Evolutionary conservation across 352 stramenopile genomes (phyloP).

Genomic region (Phytopythium ostracodes): DNA sequence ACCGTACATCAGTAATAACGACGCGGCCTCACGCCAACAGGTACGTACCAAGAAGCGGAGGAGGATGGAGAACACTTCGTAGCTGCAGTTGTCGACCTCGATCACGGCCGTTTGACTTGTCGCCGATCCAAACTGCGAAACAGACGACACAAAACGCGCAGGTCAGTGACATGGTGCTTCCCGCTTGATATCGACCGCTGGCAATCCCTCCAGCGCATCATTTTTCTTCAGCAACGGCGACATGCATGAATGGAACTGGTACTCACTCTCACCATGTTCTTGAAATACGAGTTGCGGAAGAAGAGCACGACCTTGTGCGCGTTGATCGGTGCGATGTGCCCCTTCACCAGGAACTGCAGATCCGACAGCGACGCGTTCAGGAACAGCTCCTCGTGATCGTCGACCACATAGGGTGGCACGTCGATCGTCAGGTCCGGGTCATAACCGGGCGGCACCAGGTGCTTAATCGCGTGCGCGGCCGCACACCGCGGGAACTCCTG

Average conservation of each 20-base stretch:
- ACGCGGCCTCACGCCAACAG: background rate
- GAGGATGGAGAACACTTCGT: conserved; percentile 83
- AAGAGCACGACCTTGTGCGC: conserved; percentile 88
- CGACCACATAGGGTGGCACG: conserved; percentile 76
- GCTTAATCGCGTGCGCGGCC: conserved; percentile 83
- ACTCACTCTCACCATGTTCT: conserved; percentile 89
- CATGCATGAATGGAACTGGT: conserved; percentile 19
- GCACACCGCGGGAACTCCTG: conserved; percentile 74
- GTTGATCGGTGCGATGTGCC: conserved; percentile 82
- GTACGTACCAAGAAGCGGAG: conserved; percentile 77
- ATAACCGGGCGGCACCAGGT: conserved; percentile 70
- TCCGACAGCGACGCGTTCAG: conserved; percentile 80
- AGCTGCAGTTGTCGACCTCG: conserved; percentile 87
- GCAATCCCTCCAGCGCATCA: background rate
- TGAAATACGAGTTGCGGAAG: conserved; percentile 90
- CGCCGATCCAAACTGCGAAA: conserved; percentile 68
- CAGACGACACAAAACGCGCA: conserved; percentile 3
- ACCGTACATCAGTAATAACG: background rate
- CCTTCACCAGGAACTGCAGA: conserved; percentile 85
- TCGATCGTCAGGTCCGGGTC: conserved; percentile 74
- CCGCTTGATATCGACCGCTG: background rate
- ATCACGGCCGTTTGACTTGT: conserved; percentile 84
- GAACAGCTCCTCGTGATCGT: conserved; percentile 87
- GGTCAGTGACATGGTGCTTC: conserved; percentile 9
- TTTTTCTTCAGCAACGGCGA: background rate